These are phyloP conservation scores for Yamadazyma conglobata DNA, from an alignment of 1,139 yeast genomes.

Conservation along the genomic window DNA sequence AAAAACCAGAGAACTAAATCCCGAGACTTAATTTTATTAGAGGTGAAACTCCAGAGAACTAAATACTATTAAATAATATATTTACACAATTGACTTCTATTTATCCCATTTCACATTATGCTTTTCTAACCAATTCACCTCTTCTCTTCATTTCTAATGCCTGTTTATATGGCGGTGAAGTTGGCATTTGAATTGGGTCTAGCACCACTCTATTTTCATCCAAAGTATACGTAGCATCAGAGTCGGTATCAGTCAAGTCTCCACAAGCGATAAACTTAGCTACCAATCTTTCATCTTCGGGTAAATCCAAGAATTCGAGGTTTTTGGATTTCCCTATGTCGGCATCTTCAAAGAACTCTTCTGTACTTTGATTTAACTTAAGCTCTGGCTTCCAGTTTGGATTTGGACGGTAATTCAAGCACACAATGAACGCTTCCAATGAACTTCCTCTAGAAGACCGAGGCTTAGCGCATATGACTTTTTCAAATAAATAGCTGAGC, in stretches of 20 bases:
- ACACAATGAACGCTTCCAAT: conserved; percentile 88
- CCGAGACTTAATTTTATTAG: no score
- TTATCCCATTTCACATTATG: not conserved
- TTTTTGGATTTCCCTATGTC: conserved; percentile 54
- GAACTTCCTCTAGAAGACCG: conserved; percentile 92
- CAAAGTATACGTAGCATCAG: conserved; percentile 89
- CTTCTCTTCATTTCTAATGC: conserved; percentile 85
- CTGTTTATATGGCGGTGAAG: conserved; percentile 92
- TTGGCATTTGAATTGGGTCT: conserved; percentile 92
- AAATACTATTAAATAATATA: no score
- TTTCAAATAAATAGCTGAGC: conserved; percentile 75
- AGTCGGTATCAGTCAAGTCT: conserved; percentile 78
- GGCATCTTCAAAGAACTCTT: conserved; percentile 73
- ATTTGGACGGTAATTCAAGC: conserved; percentile 81
- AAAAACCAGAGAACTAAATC: conserved; percentile 14
- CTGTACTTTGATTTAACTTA: conserved; percentile 61
- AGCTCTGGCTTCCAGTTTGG: conserved; percentile 74
- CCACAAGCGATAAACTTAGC: conserved; percentile 96
- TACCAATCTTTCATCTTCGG: conserved; percentile 61
- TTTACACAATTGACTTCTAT: conserved; percentile 3
- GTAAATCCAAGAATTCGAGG: conserved; percentile 37
- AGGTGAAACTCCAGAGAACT: no score
- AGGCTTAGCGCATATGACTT: conserved; percentile 93
- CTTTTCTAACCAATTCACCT: conserved; percentile 43
- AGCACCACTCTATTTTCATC: conserved; percentile 49